A percentile compares a stretch with the other conserved stretches of the same genome.
Conservation (phyloP, 2,329 filamentous ascomycete species). For the Microdochium paspali region DNA sequence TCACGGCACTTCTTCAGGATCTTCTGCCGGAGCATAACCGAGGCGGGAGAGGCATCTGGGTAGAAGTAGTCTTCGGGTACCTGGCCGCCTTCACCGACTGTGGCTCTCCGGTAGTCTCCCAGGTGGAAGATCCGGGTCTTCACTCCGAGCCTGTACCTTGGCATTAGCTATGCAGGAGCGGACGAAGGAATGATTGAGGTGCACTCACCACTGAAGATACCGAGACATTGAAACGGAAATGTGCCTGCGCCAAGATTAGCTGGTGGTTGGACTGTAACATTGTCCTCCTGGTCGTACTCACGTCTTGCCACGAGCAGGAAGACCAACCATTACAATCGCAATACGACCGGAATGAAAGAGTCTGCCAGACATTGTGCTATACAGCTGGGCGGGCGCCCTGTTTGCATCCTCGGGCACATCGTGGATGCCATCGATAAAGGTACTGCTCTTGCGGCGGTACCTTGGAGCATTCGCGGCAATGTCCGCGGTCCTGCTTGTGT, state of each 20-base stretch:
- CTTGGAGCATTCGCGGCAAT: constrained; percentile 84
- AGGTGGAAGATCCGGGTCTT: constrained; percentile 98
- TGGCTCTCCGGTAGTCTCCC: constrained; percentile 90
- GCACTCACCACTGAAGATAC: constrained; percentile 73
- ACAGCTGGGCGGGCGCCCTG: constrained; percentile 90
- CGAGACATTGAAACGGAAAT: constrained; percentile 92
- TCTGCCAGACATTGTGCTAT: constrained; percentile 94
- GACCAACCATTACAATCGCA: constrained; percentile 91
- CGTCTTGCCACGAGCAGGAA: constrained; percentile 94
- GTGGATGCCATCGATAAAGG: constrained; percentile 94
- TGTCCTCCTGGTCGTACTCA: constrained; percentile 30
- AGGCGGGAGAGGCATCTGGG: constrained; percentile 83
- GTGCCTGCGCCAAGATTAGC: constrained; percentile 45
- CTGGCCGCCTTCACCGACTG: constrained; percentile 71
- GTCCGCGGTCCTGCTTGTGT: constrained; percentile 64
- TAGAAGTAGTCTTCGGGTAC: constrained; percentile 98
- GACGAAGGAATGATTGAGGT: neutral
- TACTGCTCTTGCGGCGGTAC: constrained; percentile 87
- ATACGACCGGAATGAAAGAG: constrained; percentile 96
- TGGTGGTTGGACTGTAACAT: neutral
- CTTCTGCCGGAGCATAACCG: constrained; percentile 90
- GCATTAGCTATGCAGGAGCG: constrained; percentile 2
- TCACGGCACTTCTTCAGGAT: constrained; percentile 96
- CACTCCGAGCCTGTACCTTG: constrained; percentile 65
- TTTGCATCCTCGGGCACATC: constrained; percentile 74